Base-by-base conservation (phyloP, 106 monocot species). In the Ottelia alismoides region DNA sequence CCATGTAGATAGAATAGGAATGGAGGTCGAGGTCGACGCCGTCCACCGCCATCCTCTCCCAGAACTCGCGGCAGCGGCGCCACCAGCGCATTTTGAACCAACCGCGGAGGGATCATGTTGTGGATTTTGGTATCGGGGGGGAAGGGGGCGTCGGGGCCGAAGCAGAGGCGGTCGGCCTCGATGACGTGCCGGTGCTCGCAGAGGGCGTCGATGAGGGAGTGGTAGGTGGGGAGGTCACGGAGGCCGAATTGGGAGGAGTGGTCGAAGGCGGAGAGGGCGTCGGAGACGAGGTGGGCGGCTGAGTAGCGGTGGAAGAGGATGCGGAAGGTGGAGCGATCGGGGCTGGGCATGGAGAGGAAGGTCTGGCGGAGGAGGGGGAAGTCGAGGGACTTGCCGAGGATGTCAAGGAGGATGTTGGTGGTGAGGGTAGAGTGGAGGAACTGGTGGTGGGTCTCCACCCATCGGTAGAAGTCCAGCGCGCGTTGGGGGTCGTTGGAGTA, bases 351-450 rank as follows among this genome's bases (percentile, higher is more conserved):
- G 22, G 56, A 48, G 65, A 43, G 48, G 70, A 98, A 35, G 60
- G 85, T 76, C 56, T 63, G 70, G 62, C 66, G 62, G 14, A 77
- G 75, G 27, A 28, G 69, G 52, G 70, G 57, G 77, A 98, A 98
- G 68, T 89, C 82, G 67, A 89, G 71, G 76, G 77, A 79, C 71
- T 98, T 98, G 22, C 79, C 84, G 65, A 88, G 96, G 76, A 89
- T 65, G 58, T 74, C 75, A 57, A 89, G 55, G 68, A 60, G 25
- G 63, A 47, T 47, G 65, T 85, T 30, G 51, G 69, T 75, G 63
- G 82, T 82, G 58, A 62, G 31, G 25, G 69, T 31, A 56, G 81
- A 72, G 73, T 82, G 82, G 63, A 54, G 20, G 74, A 82, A 77
- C 46, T 31, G 25, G 55, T 57, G 31, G 28, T 56, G 31, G 47